Evolutionary conservation across 495 filamentous ascomycete genomes (phyloP), one percentile per base, ranked within the genome.

Genomic region (Podospora anserina): DNA sequence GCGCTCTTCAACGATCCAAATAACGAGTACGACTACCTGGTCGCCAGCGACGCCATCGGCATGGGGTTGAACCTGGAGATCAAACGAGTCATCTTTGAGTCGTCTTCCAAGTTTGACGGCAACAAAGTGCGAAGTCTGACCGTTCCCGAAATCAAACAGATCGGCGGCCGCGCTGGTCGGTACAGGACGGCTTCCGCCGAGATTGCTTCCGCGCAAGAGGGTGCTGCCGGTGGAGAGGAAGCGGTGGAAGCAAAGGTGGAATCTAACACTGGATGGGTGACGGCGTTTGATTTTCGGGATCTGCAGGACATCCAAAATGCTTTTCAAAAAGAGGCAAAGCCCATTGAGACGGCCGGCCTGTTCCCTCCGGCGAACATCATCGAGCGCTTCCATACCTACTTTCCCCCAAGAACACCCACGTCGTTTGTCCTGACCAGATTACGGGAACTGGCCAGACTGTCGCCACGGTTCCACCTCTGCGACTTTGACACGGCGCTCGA

Each of bases 21-120:
- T 74, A 98, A 92, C 78, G 94, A 96, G 53, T 99, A 97, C 76
- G 93, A 99, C 71, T 93, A 89, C 69, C 82, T 99, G 4, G 92
- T 94, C 28, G 95, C 95, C 18, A 97, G 93, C 71, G 95, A 99
- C 77, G 95, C 95, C 26, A 92, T 99, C 70, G 95, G 95, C 26
- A 99, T 99, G 95, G 95, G 95, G 1, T 80, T 99, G 34, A 99
- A 99, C 78, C 75, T 99, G 81, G 93, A 92, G 75, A 90, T 95
- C 80, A 96, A 92, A 73, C 91, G 95, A 49, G 82, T 99, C 68
- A 86, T 99, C 65, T 97, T 99, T 73, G 91, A 96, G 72, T 80
- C 91, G 7, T 81, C 85, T 1, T 77, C 82, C 61, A 99, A 97
- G 76, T 87, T 82, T 59, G 82, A 89, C 65, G 88, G 88, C 3